A percentile compares a stretch with the other conserved stretches of the same genome.
phyloP scores from a whole-genome alignment of 345 rosid genomes.

The Eucalyptus pauciflora region DNA sequence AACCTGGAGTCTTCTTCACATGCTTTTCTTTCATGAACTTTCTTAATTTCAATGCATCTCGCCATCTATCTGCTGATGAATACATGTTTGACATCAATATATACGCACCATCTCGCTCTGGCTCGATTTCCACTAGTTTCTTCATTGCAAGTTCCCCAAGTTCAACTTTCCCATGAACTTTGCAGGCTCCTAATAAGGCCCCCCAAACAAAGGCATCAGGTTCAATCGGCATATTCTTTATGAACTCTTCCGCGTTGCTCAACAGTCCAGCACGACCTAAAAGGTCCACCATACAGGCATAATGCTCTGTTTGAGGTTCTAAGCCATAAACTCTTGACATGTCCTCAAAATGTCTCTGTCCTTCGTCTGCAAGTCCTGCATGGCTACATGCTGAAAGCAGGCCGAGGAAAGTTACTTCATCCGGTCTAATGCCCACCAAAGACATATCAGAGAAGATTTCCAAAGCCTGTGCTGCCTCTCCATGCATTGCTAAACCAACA shows the following conservation, averaged over 20 bases:
- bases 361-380: constrained; percentile 37
- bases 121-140: constrained; percentile 21
- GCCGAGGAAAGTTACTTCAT: constrained; percentile 42
- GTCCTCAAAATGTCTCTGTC: constrained; percentile 25
- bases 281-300: constrained; percentile 51
- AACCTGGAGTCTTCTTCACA: constrained; percentile 41
- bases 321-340: constrained; percentile 30
- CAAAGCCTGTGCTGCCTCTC: constrained; percentile 22
- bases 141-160: constrained; percentile 27
- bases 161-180: constrained; percentile 29
- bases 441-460: constrained; percentile 33
- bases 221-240: constrained; percentile 27
- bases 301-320: constrained; percentile 43
- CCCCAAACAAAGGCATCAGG: constrained; percentile 48
- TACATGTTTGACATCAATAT: constrained; percentile 46
- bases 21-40: constrained; percentile 31
- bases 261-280: constrained; percentile 41
- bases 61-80: constrained; percentile 35
- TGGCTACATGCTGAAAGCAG: constrained; percentile 45
- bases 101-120: constrained; percentile 28
- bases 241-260: constrained; percentile 20
- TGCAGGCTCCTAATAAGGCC: constrained; percentile 43
- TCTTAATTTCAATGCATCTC: constrained; percentile 31
- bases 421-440: constrained; percentile 16
- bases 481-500: constrained; percentile 39